phyloP scores from a whole-genome alignment of 495 filamentous ascomycete genomes.

The Bombardia bombarda region DNA sequence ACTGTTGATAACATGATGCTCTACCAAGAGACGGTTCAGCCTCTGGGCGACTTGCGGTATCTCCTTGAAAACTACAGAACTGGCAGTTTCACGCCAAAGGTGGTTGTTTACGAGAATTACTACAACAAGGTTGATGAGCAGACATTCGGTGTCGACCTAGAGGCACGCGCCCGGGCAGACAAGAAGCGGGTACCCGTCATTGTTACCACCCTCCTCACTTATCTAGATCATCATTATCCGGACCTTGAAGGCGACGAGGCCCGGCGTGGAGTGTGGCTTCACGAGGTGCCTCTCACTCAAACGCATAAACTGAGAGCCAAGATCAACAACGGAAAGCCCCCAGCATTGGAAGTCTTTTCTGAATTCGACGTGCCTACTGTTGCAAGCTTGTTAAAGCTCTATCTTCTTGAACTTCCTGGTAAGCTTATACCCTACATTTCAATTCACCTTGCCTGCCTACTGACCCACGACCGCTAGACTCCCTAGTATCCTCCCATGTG shows the following conservation, averaged over 20 bases:
- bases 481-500: constrained; percentile 93
- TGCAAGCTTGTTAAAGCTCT: constrained; percentile 88
- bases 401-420: constrained; percentile 93
- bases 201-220: constrained; percentile 87
- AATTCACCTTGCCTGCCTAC: not conserved
- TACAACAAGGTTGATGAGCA: constrained; percentile 97
- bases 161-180: constrained; percentile 86
- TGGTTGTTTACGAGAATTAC: constrained; percentile 97
- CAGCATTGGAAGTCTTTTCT: constrained; percentile 66
- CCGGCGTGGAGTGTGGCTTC: constrained; percentile 85
- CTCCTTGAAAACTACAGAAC: constrained; percentile 97
- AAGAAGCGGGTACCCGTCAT: constrained; percentile 91
- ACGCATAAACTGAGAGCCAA: constrained; percentile 76
- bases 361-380: constrained; percentile 90
- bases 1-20: constrained; percentile 97
- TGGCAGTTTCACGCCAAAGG: constrained; percentile 80
- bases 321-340: constrained; percentile 83
- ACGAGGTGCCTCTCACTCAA: constrained; percentile 76
- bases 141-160: constrained; percentile 94
- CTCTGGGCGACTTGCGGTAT: constrained; percentile 83
- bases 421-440: too few species aligned
- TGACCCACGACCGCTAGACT: constrained; percentile 50
- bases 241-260: constrained; percentile 97
- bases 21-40: constrained; percentile 97
- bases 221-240: constrained; percentile 92